A percentile compares a stretch with the other conserved stretches of the same genome.
phyloP scores from a whole-genome alignment of 192 early-diverging fungal species.

The Jimgerdemannia lactiflua region DNA sequence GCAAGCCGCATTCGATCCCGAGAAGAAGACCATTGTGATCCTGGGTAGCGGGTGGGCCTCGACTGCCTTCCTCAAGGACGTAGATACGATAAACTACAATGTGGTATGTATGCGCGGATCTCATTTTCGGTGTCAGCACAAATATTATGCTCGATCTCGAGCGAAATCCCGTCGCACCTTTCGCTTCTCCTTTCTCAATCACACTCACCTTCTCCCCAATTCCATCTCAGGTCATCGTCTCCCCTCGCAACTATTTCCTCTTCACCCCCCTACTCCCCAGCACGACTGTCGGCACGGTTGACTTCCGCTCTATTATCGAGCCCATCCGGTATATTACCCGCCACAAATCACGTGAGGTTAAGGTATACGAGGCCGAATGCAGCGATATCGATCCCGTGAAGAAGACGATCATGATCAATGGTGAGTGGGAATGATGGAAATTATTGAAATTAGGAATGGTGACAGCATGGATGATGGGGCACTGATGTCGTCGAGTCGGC shows the following conservation, averaged over 20 bases:
- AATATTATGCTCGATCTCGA: no score
- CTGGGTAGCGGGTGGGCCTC: conserved; percentile 40
- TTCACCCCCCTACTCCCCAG: conserved; percentile 68
- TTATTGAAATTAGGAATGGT: not conserved
- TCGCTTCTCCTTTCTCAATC: conserved; percentile 14
- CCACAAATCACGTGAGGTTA: conserved; percentile 81
- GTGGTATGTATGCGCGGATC: conserved; percentile 18
- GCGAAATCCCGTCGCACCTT: not conserved
- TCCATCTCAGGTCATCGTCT: conserved; percentile 51
- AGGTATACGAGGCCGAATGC: conserved; percentile 89
- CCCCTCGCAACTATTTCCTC: conserved; percentile 89
- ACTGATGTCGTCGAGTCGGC: no score
- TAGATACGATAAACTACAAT: conserved; percentile 37
- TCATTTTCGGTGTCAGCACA: no score
- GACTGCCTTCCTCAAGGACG: conserved; percentile 34
- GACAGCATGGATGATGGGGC: no score
- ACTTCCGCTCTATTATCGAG: conserved; percentile 83
- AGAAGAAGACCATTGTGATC: conserved; percentile 38
- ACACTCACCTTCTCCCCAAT: conserved; percentile 19
- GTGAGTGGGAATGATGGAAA: conserved; percentile 22
- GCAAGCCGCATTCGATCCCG: conserved; percentile 38
- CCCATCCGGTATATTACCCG: conserved; percentile 85
- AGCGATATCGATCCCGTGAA: conserved; percentile 80
- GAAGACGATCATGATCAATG: conserved; percentile 78
- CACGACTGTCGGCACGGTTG: conserved; percentile 87